A percentile compares a stretch with the other conserved stretches of the same genome.
Evolutionary conservation across 257 asterid genomes (phyloP).

Genomic region (Verbascum thapsus): DNA sequence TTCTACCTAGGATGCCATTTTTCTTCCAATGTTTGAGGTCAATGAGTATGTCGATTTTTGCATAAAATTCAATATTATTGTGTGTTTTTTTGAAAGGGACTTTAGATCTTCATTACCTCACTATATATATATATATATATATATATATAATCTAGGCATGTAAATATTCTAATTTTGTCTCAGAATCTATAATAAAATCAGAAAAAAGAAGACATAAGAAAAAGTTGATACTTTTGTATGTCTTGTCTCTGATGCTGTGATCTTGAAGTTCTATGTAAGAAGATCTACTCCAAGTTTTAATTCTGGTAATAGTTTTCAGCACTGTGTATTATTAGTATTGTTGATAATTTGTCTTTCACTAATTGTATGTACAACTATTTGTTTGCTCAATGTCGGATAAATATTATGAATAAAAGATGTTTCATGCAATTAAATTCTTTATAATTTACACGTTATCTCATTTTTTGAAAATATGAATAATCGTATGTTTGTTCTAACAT

Average conservation of each 20-base stretch:
- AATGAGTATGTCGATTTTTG: slow-evolving; percentile 25
- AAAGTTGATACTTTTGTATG: neutral
- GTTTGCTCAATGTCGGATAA: too few relatives aligned
- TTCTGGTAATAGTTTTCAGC: slow-evolving; percentile 18
- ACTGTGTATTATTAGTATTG: too few relatives aligned
- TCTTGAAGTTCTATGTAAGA: neutral
- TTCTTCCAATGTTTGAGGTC: slow-evolving; percentile 24
- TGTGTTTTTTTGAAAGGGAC: slow-evolving; percentile 28
- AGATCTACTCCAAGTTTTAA: neutral
- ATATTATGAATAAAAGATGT: slow-evolving; percentile 1
- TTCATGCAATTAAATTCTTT: slow-evolving; percentile 23
- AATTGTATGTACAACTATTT: too few relatives aligned
- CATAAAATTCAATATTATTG: neutral
- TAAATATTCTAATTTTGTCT: neutral
- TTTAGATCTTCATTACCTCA: slow-evolving; percentile 24
- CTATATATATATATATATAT: neutral
- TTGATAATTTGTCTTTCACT: too few relatives aligned
- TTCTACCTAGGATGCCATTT: slow-evolving; percentile 25
- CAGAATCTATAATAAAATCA: neutral
- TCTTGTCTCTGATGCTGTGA: too few relatives aligned
- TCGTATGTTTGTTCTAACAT: too few relatives aligned
- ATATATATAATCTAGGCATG: neutral
- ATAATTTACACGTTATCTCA: too few relatives aligned
- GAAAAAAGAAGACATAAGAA: neutral
- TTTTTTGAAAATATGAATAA: too few relatives aligned